Conservation (phyloP, 2,329 filamentous ascomycete species). For the Neocucurbitaria cava region DNA sequence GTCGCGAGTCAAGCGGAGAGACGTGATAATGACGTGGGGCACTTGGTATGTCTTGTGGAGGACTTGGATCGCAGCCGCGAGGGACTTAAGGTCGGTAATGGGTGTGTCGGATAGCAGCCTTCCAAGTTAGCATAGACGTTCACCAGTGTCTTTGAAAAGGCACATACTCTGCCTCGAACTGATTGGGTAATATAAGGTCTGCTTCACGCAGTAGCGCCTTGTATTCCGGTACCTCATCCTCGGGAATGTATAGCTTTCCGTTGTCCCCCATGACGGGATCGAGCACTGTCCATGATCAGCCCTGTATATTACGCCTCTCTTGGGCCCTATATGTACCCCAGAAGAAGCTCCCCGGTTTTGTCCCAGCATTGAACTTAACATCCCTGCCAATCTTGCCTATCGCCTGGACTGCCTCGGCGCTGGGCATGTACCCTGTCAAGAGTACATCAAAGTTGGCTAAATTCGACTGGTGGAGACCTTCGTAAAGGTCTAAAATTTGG, state of each 20-base stretch:
- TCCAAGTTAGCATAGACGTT: conserved; percentile 1
- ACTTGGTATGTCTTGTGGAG: conserved; percentile 79
- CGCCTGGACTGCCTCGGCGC: conserved; percentile 80
- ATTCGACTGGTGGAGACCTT: conserved; percentile 81
- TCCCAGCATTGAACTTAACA: conserved; percentile 70
- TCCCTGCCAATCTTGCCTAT: conserved; percentile 86
- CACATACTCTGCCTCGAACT: conserved; percentile 92
- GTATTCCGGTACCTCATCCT: conserved; percentile 91
- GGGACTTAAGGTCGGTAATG: conserved; percentile 75
- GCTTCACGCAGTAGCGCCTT: conserved; percentile 79
- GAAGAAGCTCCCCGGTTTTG: conserved; percentile 80
- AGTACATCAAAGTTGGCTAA: conserved; percentile 93
- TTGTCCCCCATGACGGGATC: conserved; percentile 99
- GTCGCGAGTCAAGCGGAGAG: conserved; percentile 71
- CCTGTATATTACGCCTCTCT: too few relatives aligned
- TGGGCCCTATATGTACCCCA: conserved; percentile 65
- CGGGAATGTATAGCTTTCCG: conserved; percentile 86
- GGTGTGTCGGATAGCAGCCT: conserved; percentile 85
- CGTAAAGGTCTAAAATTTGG: conserved; percentile 84
- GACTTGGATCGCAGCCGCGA: conserved; percentile 75
- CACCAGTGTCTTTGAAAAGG: neutral
- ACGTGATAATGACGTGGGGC: conserved; percentile 93
- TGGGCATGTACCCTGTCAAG: conserved; percentile 93
- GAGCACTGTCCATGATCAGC: conserved; percentile 64
- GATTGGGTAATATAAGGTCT: conserved; percentile 92